Evolutionary conservation across 805 yeast genomes (phyloP), one percentile per base, ranked within the genome.

Genomic region (Sporopachydermia quercuum): DNA sequence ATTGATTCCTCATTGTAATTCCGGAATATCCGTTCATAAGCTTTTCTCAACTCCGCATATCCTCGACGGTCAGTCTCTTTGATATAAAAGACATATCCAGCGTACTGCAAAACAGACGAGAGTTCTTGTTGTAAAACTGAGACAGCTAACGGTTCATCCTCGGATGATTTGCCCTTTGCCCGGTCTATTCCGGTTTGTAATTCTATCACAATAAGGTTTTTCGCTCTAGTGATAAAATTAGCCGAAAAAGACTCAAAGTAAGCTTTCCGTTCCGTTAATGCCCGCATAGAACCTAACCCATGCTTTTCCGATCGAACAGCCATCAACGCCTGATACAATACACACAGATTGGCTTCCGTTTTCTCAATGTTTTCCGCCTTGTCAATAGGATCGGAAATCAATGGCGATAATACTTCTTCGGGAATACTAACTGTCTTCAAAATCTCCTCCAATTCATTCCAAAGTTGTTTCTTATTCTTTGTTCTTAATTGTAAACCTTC

Each of bases 401-500:
- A 57, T 16, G 61, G 54, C 5, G 55, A 53, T 39, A 83, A 58
- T 14, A 76, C 76, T 1, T 59, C 58, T 14, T 71, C 71, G 45
- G 76, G 76, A 18, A 85, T 64, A 41, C 77, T 71, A 5, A 82
- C 80, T n/a, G 83, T 78, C 38, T 70, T 69, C 44, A 86, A 58
- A 37, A 86, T 65, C n/a, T 68, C 72, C 34, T 71, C 71, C 40
- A 86, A 65, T 44, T 83, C 86, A 37, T 69, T 72, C 66, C 76
- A 78, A 16, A 86, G 62, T n/a, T 68, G 54, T 49, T 82, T 83
- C 55, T 81, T 82, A 58, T 87, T 87, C 36, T 83, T 76, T 3
- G 89, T 74, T 47, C 77, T 78, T 4, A 87, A 78, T 57, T 87
- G 96, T 14, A 85, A 57, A 38, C 94, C 94, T 49, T 79, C 74